Evolutionary conservation across 2,329 filamentous ascomycete species (phyloP).

Genomic region (Aspergillus brunneoviolaceus): DNA sequence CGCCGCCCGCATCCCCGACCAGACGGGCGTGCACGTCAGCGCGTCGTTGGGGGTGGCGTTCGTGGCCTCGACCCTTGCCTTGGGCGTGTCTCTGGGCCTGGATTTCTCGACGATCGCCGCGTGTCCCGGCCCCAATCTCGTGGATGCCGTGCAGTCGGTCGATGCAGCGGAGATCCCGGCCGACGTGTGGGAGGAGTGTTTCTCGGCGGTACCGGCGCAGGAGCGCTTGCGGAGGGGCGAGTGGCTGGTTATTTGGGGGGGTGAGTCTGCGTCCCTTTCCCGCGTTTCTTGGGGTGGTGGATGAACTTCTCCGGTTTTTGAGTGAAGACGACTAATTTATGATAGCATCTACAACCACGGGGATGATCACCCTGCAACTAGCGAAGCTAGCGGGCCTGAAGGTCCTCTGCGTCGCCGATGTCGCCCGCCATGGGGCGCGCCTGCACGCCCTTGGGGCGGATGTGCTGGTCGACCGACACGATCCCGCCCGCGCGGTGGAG

Average conservation of each 20-base stretch:
- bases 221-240: slow-evolving; percentile 63
- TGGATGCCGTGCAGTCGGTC: slow-evolving; percentile 51
- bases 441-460: slow-evolving; percentile 58
- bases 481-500: slow-evolving; percentile 63
- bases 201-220: slow-evolving; percentile 51
- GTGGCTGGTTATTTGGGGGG: slow-evolving; percentile 74
- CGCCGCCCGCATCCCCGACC: slow-evolving; percentile 59
- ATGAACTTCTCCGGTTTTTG: too few species aligned
- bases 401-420: slow-evolving; percentile 66
- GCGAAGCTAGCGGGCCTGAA: slow-evolving; percentile 65
- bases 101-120: slow-evolving; percentile 52
- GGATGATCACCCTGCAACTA: slow-evolving; percentile 65
- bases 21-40: slow-evolving; percentile 54
- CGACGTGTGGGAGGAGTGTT: slow-evolving; percentile 64
- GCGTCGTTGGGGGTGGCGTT: slow-evolving; percentile 70
- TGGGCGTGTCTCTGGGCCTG: slow-evolving; percentile 69
- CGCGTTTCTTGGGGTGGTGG: too few species aligned
- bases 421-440: slow-evolving; percentile 62
- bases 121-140: slow-evolving; percentile 59
- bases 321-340: too few species aligned
- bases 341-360: slow-evolving; percentile 65
- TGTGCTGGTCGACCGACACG: slow-evolving; percentile 67
- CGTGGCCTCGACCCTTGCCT: slow-evolving; percentile 64
- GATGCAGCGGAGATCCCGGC: slow-evolving; percentile 52
- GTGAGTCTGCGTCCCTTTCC: slow-evolving; percentile 35